Conservation (phyloP, 2,329 filamentous ascomycete genomes). For the Leptographium galeiforme region DNA sequence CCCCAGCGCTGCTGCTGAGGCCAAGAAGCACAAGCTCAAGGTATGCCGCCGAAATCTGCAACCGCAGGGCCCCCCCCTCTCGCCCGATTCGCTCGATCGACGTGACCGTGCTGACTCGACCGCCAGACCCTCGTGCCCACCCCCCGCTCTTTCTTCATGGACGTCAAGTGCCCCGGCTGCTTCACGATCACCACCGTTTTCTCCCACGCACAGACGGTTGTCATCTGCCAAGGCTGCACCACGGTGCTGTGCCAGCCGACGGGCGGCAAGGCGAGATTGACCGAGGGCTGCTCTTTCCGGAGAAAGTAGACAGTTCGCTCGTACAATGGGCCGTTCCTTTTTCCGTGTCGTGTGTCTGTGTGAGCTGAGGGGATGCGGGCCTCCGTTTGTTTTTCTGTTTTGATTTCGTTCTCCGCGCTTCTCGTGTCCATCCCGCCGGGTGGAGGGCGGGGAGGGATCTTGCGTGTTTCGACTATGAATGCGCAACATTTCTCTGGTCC, state of each 20-base stretch:
- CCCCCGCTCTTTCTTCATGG: slow-evolving; percentile 99
- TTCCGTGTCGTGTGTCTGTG: slow-evolving; percentile 11
- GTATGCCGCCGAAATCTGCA: slow-evolving; percentile 32
- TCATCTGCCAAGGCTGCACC: slow-evolving; percentile 99
- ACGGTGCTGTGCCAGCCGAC: slow-evolving; percentile 99
- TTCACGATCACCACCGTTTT: slow-evolving; percentile 99
- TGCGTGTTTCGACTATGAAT: background rate
- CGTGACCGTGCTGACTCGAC: slow-evolving; percentile 1
- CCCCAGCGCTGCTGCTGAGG: slow-evolving; percentile 94
- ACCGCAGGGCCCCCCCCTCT: no score
- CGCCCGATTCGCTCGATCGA: background rate
- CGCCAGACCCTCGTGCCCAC: slow-evolving; percentile 78
- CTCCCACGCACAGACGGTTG: slow-evolving; percentile 99
- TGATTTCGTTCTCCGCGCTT: background rate
- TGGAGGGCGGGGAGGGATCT: no score
- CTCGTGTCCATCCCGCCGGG: background rate
- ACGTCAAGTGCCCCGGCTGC: slow-evolving; percentile 99
- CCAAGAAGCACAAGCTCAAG: slow-evolving; percentile 99
- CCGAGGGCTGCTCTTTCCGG: slow-evolving; percentile 99
- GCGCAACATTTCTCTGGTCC: background rate
- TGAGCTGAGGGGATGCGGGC: background rate
- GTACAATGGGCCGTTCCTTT: slow-evolving; percentile 13
- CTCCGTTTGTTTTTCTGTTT: background rate
- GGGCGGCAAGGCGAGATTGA: slow-evolving; percentile 96
- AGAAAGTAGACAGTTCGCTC: slow-evolving; percentile 68